Conservation (phyloP, 1,284 basidiomycete species). For the Cryptococcus amylolentus region DNA sequence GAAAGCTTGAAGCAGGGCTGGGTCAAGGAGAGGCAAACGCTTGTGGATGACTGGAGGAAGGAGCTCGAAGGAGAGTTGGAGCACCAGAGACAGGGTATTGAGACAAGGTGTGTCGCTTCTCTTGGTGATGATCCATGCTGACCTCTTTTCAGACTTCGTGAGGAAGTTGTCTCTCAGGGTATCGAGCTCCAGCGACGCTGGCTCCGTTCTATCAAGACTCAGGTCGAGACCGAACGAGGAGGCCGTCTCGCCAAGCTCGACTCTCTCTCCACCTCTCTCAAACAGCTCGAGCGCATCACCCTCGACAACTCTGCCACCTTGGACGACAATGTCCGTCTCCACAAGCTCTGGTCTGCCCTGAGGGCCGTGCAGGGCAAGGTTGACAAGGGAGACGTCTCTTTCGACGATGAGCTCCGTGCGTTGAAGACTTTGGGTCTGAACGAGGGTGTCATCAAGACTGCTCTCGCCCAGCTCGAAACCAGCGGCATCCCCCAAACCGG, state of each 20-base stretch:
- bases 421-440: slow-evolving; percentile 61
- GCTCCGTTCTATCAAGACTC: slow-evolving; percentile 93
- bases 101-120: slow-evolving; percentile 65
- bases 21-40: slow-evolving; percentile 70
- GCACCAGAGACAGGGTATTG: slow-evolving; percentile 88
- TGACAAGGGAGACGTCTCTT: slow-evolving; percentile 61
- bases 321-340: slow-evolving; percentile 83
- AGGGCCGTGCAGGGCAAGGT: slow-evolving; percentile 53
- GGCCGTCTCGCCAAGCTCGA: slow-evolving; percentile 93
- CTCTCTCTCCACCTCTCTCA: slow-evolving; percentile 82
- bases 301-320: slow-evolving; percentile 85
- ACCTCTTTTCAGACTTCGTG: slow-evolving; percentile 65
- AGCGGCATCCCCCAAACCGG: slow-evolving; percentile 77
- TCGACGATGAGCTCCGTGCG: slow-evolving; percentile 83
- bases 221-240: slow-evolving; percentile 93
- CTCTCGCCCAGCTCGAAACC: slow-evolving; percentile 68
- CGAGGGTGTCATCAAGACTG: slow-evolving; percentile 58
- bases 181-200: slow-evolving; percentile 95
- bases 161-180: slow-evolving; percentile 93
- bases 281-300: slow-evolving; percentile 84
- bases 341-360: slow-evolving; percentile 55
- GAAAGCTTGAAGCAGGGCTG: slow-evolving; percentile 80
- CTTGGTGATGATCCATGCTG: slow-evolving; percentile 2
- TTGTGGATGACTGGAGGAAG: slow-evolving; percentile 75
- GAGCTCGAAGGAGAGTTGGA: slow-evolving; percentile 83